These are phyloP conservation scores for Metschnikowia anglica DNA, from an alignment of 805 yeast species.

Conservation along the genomic window DNA sequence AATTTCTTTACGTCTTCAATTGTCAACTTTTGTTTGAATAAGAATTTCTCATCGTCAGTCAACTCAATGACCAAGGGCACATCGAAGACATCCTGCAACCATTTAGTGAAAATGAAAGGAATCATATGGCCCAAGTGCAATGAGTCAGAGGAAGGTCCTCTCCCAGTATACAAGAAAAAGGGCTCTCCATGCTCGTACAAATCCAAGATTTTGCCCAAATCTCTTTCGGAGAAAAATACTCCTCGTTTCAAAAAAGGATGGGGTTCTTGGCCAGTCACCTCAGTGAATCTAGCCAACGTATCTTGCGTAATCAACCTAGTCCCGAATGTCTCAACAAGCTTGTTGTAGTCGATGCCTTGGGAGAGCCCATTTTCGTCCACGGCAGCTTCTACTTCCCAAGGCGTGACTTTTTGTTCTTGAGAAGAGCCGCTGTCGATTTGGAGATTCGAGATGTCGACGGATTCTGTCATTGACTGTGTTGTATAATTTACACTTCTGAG, in stretches of 20 bases:
- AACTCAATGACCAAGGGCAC: slow-evolving; percentile 91
- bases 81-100: slow-evolving; percentile 98
- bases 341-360: slow-evolving; percentile 90
- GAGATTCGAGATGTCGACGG: slow-evolving; percentile 19
- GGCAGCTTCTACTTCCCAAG: slow-evolving; percentile 99
- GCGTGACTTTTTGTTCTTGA: slow-evolving; percentile 57
- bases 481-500: not conserved
- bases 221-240: slow-evolving; percentile 88
- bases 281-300: slow-evolving; percentile 69
- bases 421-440: slow-evolving; percentile 15
- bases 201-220: slow-evolving; percentile 73
- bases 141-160: slow-evolving; percentile 93
- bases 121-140: slow-evolving; percentile 97
- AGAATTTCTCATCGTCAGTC: slow-evolving; percentile 95
- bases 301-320: slow-evolving; percentile 70
- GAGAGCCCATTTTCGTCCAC: slow-evolving; percentile 84
- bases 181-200: slow-evolving; percentile 93
- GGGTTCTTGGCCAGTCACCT: slow-evolving; percentile 86
- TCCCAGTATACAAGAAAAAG: slow-evolving; percentile 92
- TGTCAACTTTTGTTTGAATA: slow-evolving; percentile 87
- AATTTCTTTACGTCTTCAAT: slow-evolving; percentile 83
- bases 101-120: slow-evolving; percentile 92
- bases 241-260: slow-evolving; percentile 91
- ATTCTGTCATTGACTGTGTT: slow-evolving; percentile 15
- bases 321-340: slow-evolving; percentile 84